Percentiles rank a stretch among this genome's conserved stretches.
Evolutionary conservation across 805 yeast species (phyloP).

Genomic region (Saturnispora bothae): DNA sequence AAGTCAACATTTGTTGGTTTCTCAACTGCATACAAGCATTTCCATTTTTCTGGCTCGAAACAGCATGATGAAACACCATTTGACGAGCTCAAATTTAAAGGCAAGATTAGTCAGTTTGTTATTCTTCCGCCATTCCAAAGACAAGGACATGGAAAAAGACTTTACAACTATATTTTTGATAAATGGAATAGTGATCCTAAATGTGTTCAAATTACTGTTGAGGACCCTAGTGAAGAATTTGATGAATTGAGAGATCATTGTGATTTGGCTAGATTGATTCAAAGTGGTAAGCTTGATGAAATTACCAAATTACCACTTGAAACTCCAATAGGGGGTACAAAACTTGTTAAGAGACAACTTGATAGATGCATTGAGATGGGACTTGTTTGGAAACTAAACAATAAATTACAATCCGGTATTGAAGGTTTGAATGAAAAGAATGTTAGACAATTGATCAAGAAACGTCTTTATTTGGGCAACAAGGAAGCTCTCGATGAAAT

Average conservation of each 20-base stretch:
- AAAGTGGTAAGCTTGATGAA: constrained; percentile 24
- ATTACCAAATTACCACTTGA: constrained; percentile 18
- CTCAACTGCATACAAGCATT: constrained; percentile 73
- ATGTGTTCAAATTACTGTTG: constrained; percentile 72
- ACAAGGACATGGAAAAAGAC: constrained; percentile 53
- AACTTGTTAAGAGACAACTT: constrained; percentile 60
- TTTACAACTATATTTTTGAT: constrained; percentile 48
- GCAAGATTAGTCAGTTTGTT: constrained; percentile 80
- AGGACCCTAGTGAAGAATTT: constrained; percentile 88
- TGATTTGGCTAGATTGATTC: constrained; percentile 47
- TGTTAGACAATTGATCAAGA: constrained; percentile 56
- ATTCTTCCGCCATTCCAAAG: constrained; percentile 79
- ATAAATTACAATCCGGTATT: constrained; percentile 17
- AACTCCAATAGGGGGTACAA: constrained; percentile 24
- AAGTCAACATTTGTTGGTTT: constrained; percentile 57
- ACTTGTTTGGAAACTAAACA: constrained; percentile 31
- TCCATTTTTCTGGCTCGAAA: constrained; percentile 52
- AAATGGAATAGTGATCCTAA: constrained; percentile 42
- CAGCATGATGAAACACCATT: constrained; percentile 22
- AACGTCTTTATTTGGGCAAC: constrained; percentile 67
- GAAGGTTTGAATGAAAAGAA: constrained; percentile 24
- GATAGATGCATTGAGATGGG: constrained; percentile 70
- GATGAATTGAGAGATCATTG: constrained; percentile 83
- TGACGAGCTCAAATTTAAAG: constrained; percentile 33
- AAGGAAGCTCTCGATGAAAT: constrained; percentile 63